Evolutionary conservation across 345 rosid species (phyloP), one percentile per base, ranked within the genome.

Genomic region (Luvunga scandens): DNA sequence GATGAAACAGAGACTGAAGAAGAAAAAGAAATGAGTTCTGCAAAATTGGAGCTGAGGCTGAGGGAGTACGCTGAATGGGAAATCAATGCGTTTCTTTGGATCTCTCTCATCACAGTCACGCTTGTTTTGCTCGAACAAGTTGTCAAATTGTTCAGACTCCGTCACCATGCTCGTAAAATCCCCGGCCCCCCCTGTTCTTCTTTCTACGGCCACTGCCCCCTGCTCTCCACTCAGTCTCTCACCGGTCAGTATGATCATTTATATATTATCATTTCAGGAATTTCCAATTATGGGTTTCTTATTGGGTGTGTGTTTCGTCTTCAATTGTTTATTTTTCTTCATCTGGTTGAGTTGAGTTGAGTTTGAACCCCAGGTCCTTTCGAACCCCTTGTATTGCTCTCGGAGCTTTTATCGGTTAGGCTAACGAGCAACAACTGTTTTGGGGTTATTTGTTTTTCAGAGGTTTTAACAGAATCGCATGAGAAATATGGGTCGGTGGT

Each of bases 51-150:
- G 57, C 57, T 53, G 57, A 19, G 57, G 18, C 75, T 88, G 27
- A 66, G 80, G 71, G 84, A 89, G 24, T 91, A 84, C 66, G 93
- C 89, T 42, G 59, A 67, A 18, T 79, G 91, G 80, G 90, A 87
- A 79, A 59, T 88, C 81, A 89, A 91, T 27, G 91, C 87, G 65
- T 75, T 89, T 66, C 85, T 88, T 0, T 89, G 95, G 95, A 69
- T 89, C 28, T 85, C 90, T 21, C 89, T 91, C 48, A 78, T 89
- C 56, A 65, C 82, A 1, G 14, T 86, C 66, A 87, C 90, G 5
- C 78, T 42, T 69, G 75, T 87, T 42, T 71, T 84, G 61, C 67
- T 84, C 12, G 72, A 72, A 7, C 86, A 78, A 65, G 78, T 89
- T 30, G n/a, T 77, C 31, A 78, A 75, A 79, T 66, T 91, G 81